Evolutionary conservation across 768 basidiomycete species (phyloP), one percentile per base, ranked within the genome.

Genomic region (Tremella yokohamensis): DNA sequence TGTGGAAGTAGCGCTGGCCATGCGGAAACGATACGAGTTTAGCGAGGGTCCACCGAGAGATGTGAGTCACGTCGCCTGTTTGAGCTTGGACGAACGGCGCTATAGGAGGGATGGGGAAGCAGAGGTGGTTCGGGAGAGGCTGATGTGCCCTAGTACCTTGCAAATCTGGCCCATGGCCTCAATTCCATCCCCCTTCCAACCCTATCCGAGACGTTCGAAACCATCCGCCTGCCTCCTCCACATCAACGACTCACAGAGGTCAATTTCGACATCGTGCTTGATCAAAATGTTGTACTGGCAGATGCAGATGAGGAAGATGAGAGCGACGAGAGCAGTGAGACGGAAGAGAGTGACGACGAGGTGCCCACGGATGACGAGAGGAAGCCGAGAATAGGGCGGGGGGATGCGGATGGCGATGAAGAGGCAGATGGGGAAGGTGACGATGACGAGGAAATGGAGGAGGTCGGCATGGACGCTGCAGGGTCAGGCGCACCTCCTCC

Each of bases 151-250:
- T 58, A 80, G 78, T 79, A 78, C 68, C 74, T 80, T 8, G 72
- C 77, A 4, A 67, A 70, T 15, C 52, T 80, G 25, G 77, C 79
- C 1, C 72, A 77, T 19, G 68, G 75, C 22, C 69, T 80, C 48
- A 80, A 80, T 61, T 70, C 73, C 0, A 68, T 73, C 15, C 79
- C 79, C 0, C 68, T 80, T 1, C 79, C 79, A 0, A 66, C 77
- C 24, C 60, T 80, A 24, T 70, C 75, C 12, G 79, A 79, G 66
- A 70, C 77, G 8, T 79, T 79, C 65, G 77, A 78, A 18, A 53
- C 72, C 12, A 65, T 80, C 52, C 70, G 77, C 2, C 68, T 80
- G 3, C 79, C 79, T 0, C 78, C 76, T 0, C 64, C 73, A 0
- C 60, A 72, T 34, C 74, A 79, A 38, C 68, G 78, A 8, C 70